Evolutionary conservation across 306 rosid species (phyloP).

Genomic region (Betula pendula): DNA sequence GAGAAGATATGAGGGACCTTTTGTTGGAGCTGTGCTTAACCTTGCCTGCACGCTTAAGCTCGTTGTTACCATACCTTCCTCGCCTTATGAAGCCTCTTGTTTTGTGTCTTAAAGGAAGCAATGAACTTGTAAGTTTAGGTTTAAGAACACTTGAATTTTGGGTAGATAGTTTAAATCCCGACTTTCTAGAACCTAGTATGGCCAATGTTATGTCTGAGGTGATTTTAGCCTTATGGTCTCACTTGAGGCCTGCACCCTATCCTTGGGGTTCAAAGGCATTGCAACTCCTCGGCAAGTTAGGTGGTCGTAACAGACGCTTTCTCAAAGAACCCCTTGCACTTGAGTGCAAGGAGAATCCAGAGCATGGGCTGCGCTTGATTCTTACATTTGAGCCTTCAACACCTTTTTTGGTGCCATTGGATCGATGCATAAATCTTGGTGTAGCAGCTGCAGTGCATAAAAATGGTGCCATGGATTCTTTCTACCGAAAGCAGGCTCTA

Average conservation of each 20-base stretch:
- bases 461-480: conserved; percentile 68
- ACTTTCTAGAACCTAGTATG: conserved; percentile 97
- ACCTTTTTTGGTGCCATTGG: conserved; percentile 95
- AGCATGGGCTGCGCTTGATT: conserved; percentile 92
- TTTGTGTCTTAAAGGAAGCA: conserved; percentile 84
- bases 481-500: conserved; percentile 85
- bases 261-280: conserved; percentile 96
- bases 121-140: conserved; percentile 90
- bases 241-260: conserved; percentile 86
- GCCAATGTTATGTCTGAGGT: conserved; percentile 93
- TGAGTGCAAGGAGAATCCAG: conserved; percentile 97
- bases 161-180: conserved; percentile 99
- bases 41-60: conserved; percentile 95
- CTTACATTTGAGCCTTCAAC: conserved; percentile 99
- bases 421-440: conserved; percentile 98
- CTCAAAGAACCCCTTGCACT: conserved; percentile 95
- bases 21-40: conserved; percentile 93
- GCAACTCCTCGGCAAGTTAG: conserved; percentile 97
- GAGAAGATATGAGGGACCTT: conserved; percentile 94
- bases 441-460: conserved; percentile 82
- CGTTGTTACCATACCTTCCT: conserved; percentile 85
- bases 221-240: conserved; percentile 94
- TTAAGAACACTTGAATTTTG: conserved; percentile 95
- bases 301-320: conserved; percentile 96
- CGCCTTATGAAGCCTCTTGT: conserved; percentile 98